Conservation (phyloP, 331 rosid genomes). For the Dryas integrifolia region DNA sequence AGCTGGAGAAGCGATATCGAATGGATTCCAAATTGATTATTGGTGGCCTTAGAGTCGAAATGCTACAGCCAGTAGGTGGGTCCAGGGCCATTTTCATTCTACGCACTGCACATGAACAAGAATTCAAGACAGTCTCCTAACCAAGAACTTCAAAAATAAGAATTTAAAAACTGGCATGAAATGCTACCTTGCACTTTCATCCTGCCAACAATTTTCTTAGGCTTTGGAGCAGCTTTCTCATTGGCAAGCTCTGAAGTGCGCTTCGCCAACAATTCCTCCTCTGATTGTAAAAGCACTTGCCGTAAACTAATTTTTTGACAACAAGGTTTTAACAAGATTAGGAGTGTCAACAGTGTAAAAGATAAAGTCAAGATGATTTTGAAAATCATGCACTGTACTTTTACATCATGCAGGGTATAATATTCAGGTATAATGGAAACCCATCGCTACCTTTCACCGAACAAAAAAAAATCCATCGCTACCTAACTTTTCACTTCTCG, state of each 20-base stretch:
- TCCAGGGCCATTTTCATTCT: constrained; percentile 78
- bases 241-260: constrained; percentile 67
- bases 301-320: constrained; percentile 58
- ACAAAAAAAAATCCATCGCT: not conserved
- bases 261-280: constrained; percentile 81
- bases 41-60: constrained; percentile 52
- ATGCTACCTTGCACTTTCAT: constrained; percentile 94
- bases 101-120: constrained; percentile 58
- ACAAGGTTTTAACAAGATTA: constrained; percentile 1
- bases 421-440: not conserved
- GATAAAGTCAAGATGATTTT: not conserved
- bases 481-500: not conserved
- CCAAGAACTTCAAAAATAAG: constrained; percentile 22
- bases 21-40: constrained; percentile 57
- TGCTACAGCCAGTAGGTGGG: constrained; percentile 86
- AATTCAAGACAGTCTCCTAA: constrained; percentile 17
- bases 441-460: not conserved
- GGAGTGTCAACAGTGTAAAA: constrained; percentile 3
- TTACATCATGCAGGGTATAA: too few relatives aligned
- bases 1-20: constrained; percentile 47
- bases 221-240: constrained; percentile 82
- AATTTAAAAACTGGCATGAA: constrained; percentile 19
- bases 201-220: constrained; percentile 83
- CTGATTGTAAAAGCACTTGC: constrained; percentile 78
- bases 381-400: not conserved